Evolutionary conservation across 441 rosid genomes (phyloP), one percentile per base, ranked within the genome.

Genomic region (Pelargonium citronellum): DNA sequence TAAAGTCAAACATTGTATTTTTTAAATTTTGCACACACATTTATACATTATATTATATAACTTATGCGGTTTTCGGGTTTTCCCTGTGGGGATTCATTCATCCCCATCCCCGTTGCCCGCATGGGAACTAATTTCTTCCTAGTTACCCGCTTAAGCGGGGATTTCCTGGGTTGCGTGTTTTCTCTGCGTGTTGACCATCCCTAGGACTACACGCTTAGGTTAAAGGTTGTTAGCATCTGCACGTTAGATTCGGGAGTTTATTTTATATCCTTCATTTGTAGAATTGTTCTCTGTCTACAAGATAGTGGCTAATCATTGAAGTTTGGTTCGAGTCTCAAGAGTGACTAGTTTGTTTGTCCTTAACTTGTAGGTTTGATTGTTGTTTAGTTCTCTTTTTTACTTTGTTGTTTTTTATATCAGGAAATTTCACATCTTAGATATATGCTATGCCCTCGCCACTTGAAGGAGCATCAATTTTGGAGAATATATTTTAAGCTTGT

Each of bases 401-500:
- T 69, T 69, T 47, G 72, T 60, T 39, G 10, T 44, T 73, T 20
- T 78, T 3, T 30, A 30, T 30, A 60, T 7, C 81, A 90, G 99
- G 97, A 91, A 80, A 89, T 94, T 70, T 79, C 96, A 17, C 87
- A 87, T 69, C 83, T 94, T 67, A 86, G 99, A 79, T 94, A 87
- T 70, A 80, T 77, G 87, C 76, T 86, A 64, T 94, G 96, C 70
- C 99, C 97, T 34, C 75, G 90, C 71, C 67, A 79, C 64, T 75
- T 91, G 87, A 90, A 91, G 85, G 99, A 94, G 69, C 79, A 68
- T 7, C 84, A 84, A 43, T 94, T 91, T 80, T 94, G 99, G 97
- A 84, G 78, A 77, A 87, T 87, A 71, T 91, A 94, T 74, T 94
- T 91, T 74, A 70, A 75, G 68, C 92, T 94, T 75, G 96, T 89